phyloP scores from a whole-genome alignment of 148 eudicot genomes.

The Vaccinium vitisidaea region DNA sequence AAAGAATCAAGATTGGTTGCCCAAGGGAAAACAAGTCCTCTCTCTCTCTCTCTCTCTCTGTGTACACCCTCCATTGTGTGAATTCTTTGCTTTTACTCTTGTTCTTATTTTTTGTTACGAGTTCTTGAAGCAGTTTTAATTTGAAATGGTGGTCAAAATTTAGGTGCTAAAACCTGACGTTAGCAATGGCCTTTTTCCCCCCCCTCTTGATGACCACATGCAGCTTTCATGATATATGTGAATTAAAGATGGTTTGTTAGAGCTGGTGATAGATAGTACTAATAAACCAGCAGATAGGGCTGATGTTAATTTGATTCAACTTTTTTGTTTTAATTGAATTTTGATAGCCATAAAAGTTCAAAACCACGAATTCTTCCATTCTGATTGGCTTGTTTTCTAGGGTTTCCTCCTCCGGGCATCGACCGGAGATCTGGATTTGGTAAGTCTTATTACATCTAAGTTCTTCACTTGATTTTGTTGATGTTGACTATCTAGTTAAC shows the following conservation, averaged over 20 bases:
- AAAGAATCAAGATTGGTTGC: conserved; percentile 2
- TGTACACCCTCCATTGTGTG: background rate
- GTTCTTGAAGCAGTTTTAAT: background rate
- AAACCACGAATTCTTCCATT: background rate
- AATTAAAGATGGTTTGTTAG: conserved; percentile 22
- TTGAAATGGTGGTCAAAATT: conserved; percentile 16
- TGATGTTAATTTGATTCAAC: conserved; percentile 21
- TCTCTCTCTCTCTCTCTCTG: background rate
- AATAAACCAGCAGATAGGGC: conserved; percentile 17
- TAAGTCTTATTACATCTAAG: background rate
- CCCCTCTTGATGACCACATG: conserved; percentile 9
- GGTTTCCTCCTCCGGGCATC: background rate
- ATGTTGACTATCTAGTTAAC: too few species aligned
- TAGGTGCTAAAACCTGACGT: conserved; percentile 36
- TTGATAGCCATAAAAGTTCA: background rate
- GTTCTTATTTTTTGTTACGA: background rate
- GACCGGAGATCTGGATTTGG: conserved; percentile 8
- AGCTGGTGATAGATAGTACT: conserved; percentile 21
- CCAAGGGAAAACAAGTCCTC: background rate
- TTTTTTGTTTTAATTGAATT: background rate
- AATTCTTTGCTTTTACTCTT: background rate
- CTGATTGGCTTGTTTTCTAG: background rate
- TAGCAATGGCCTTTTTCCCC: conserved; percentile 17
- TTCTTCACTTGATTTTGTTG: background rate
- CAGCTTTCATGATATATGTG: conserved; percentile 12